Base-by-base conservation (phyloP, 352 stramenopile species). In the Pythium apleroticum region DNA sequence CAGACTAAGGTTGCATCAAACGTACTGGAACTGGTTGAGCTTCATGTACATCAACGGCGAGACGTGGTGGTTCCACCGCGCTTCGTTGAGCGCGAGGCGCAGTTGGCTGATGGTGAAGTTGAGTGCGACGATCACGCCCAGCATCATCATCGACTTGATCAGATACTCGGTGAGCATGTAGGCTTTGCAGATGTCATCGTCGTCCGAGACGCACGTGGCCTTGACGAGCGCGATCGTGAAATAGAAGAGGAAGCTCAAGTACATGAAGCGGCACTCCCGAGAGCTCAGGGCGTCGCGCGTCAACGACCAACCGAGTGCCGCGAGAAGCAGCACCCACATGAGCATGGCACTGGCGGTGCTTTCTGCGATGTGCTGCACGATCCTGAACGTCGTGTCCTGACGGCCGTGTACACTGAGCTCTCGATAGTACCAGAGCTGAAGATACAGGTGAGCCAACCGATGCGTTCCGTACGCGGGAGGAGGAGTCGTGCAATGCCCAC, bases 31-130 rank as follows among this genome's bases (percentile, higher is more conserved):
- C 59, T 89, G 80, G n/a, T 83, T 77, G 46, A 91, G 77, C 56
- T 87, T 88, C 73, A 87, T 88, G 63, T 89, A 88, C 20, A 75
- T 81, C 24, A 88, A 63, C 17, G 82, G 78, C 0, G 79, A 86
- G 30, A 84, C 72, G 57, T 73, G 74, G 54, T 77, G 77, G 57
- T 87, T 80, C 82, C 82, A 91, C 19, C 80, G 73, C 25, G 73
- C 70, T 53, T 84, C 79, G 12, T 77, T 78, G 17, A 86, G 57
- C 20, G 72, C 63, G 22, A 77, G 57, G 3, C 76, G 75, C 27
- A 91, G 60, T 45, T 87, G 80, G 15, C 71, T 75, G 52, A 87
- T 84, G 27, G 72, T 89, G 57, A 84, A 89, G 57, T 91, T 89
- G 35, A 91, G 72, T n/a, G 80, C 73, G 6, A 86, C 73, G 43